Evolutionary conservation across 2,329 filamentous ascomycete genomes (phyloP), one percentile per base, ranked within the genome.

Genomic region (Chrysosphaeria jannelii): DNA sequence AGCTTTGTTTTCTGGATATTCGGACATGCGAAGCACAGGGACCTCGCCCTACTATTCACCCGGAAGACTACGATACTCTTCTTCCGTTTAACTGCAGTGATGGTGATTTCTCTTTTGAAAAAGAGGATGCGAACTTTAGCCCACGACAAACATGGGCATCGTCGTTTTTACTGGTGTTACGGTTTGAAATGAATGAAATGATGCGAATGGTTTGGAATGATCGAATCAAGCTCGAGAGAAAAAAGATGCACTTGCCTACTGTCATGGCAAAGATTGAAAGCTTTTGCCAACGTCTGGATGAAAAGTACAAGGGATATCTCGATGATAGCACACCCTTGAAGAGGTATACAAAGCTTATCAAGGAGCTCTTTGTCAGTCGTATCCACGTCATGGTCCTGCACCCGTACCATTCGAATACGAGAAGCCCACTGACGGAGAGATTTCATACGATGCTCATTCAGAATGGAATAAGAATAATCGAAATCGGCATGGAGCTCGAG

Each of bases 1-100:
- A 78, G 34, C 50, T 79, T 11, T 75, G 67, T 39, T 72, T 72
- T 37, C 49, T 79, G 6, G 71, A 78, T 36, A 56, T 75, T 27
- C 53, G 68, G 19, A 75, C 69, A 1, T 71, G 62, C 34, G 70
- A 78, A 40, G 59, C 64, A 2, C 69, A 72, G 30, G 71, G 69
- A 0, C 70, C 70, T 6, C 53, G 63, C 13, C 66, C 67, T 1
- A 55, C 60, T 24, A 74, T 78, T 25, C 56, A 66, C n/a, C 50
- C 55, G 19, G 68, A 72, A 12, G 69, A 78, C 34, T 78, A 67
- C 38, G 68, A 75, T 33, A 75, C 70, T 0, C 60, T 57, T 29
- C 51, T 75, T 13, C 71, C 71, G 1, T 43, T 69, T 8, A 75
- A 76, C 36, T 56, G 68, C 28, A 52, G 74, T 29, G 70, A 76